Conservation (phyloP, 1,284 basidiomycete genomes). For the Microstroma glucosiphilum region DNA sequence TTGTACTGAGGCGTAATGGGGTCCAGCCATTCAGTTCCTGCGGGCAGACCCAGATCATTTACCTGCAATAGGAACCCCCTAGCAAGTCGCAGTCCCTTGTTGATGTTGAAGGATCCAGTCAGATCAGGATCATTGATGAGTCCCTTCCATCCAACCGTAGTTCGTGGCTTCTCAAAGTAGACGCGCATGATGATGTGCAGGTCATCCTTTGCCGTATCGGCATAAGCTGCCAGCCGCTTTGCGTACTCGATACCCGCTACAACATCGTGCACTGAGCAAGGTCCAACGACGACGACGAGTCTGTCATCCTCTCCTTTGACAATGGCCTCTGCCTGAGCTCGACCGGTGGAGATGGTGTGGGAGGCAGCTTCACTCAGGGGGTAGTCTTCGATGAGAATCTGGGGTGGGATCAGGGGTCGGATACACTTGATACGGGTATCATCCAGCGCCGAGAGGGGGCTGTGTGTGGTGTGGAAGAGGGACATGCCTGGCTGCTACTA, state of each 20-base stretch:
- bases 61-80: slow-evolving; percentile 71
- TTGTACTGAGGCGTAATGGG: slow-evolving; percentile 88
- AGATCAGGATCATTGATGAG: slow-evolving; percentile 88
- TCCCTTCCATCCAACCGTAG: slow-evolving; percentile 97
- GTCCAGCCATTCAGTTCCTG: slow-evolving; percentile 57
- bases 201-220: slow-evolving; percentile 61
- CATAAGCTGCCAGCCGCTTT: slow-evolving; percentile 64
- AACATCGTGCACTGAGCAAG: slow-evolving; percentile 49
- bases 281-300: slow-evolving; percentile 46
- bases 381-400: slow-evolving; percentile 47
- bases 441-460: slow-evolving; percentile 25
- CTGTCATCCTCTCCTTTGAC: slow-evolving; percentile 42
- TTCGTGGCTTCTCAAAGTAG: slow-evolving; percentile 55
- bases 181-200: slow-evolving; percentile 52
- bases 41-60: slow-evolving; percentile 51
- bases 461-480: slow-evolving; percentile 3
- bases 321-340: slow-evolving; percentile 39
- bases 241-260: slow-evolving; percentile 43
- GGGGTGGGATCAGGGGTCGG: slow-evolving; percentile 46
- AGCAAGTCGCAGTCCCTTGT: slow-evolving; percentile 88
- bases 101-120: slow-evolving; percentile 79
- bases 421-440: slow-evolving; percentile 45
- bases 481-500: background rate
- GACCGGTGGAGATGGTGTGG: slow-evolving; percentile 32
- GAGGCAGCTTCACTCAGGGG: slow-evolving; percentile 38